Conservation (phyloP, 2,329 filamentous ascomycete genomes). For the Talaromyces sp. region DNA sequence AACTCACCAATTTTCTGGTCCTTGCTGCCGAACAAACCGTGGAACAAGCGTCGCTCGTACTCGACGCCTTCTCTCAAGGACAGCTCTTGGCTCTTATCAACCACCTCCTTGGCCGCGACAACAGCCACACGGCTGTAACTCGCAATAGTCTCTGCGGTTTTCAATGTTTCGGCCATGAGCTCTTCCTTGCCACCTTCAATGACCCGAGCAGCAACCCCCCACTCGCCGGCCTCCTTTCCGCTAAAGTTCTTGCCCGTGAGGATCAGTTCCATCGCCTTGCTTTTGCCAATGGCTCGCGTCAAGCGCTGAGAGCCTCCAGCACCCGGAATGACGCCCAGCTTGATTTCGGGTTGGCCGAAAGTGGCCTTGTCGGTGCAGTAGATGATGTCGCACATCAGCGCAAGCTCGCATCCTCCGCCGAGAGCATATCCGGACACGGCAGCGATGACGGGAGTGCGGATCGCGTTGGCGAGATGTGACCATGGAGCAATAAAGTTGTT, state of each 20-base stretch:
- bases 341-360: slow-evolving; percentile 97
- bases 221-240: slow-evolving; percentile 78
- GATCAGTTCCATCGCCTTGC: slow-evolving; percentile 85
- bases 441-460: slow-evolving; percentile 92
- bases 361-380: slow-evolving; percentile 84
- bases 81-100: slow-evolving; percentile 96
- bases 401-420: slow-evolving; percentile 91
- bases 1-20: slow-evolving; percentile 87
- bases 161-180: slow-evolving; percentile 73
- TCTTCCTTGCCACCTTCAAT: slow-evolving; percentile 73
- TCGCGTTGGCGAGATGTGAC: slow-evolving; percentile 75
- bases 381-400: slow-evolving; percentile 94
- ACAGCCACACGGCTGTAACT: slow-evolving; percentile 81
- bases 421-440: slow-evolving; percentile 93
- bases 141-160: slow-evolving; percentile 86
- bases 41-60: slow-evolving; percentile 90
- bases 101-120: slow-evolving; percentile 91
- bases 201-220: slow-evolving; percentile 81
- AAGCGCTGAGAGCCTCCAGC: slow-evolving; percentile 88
- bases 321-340: slow-evolving; percentile 86
- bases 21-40: slow-evolving; percentile 84
- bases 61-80: slow-evolving; percentile 85
- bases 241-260: slow-evolving; percentile 80
- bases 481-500: slow-evolving; percentile 92
- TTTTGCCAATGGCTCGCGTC: slow-evolving; percentile 77